Percentiles rank a stretch among this genome's conserved stretches.
These are phyloP conservation scores for Naematelia aurantialba DNA, from an alignment of 768 basidiomycete species.

Conservation along the genomic window DNA sequence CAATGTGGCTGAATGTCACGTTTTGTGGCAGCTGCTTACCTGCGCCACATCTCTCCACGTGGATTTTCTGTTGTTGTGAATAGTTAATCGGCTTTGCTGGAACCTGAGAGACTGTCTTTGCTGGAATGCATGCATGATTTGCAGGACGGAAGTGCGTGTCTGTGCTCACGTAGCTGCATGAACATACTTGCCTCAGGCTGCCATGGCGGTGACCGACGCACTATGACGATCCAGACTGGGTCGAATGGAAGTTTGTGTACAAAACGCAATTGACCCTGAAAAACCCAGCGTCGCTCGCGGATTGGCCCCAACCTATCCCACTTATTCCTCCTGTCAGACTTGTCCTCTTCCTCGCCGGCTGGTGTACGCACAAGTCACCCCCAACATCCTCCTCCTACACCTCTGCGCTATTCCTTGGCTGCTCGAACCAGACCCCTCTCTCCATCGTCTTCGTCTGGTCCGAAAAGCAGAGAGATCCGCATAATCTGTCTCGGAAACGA, in stretches of 20 bases:
- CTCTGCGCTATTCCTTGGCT: no score
- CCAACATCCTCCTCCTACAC: no score
- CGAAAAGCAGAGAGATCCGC: background rate
- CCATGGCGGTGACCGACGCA: background rate
- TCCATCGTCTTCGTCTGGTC: background rate
- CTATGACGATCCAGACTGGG: background rate
- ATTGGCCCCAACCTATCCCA: background rate
- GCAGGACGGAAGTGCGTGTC: no score
- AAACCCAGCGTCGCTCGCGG: background rate
- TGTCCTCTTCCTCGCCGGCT: no score
- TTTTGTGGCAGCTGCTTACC: background rate
- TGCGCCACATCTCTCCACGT: background rate
- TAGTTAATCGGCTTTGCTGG: background rate
- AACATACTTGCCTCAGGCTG: background rate
- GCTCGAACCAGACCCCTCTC: no score
- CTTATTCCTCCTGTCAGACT: background rate
- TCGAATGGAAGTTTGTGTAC: background rate
- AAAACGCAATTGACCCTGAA: background rate
- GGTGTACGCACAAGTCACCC: no score
- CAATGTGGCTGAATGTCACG: background rate
- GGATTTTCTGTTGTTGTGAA: background rate
- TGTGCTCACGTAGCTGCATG: no score
- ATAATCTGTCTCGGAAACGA: background rate
- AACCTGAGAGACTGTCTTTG: background rate
- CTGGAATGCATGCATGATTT: background rate